Evolutionary conservation across 2,329 filamentous ascomycete genomes (phyloP).

Genomic region (Colletotrichum tofieldiae): DNA sequence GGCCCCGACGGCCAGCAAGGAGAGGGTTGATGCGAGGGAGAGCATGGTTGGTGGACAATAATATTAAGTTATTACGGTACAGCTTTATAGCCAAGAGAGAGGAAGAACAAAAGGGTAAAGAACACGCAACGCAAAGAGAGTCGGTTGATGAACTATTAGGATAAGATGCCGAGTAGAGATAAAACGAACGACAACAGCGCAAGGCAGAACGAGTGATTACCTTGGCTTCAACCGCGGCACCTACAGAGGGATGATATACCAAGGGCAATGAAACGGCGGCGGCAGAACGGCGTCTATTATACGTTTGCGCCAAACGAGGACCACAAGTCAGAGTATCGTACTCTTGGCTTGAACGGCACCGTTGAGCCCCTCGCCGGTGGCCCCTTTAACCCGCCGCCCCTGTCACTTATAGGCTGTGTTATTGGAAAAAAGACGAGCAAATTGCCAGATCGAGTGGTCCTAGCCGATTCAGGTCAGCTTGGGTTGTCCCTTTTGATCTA

Average conservation of each 20-base stretch:
- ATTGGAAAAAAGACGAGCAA: slow-evolving; percentile 16
- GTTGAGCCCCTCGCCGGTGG: neutral
- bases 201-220: slow-evolving; percentile 40
- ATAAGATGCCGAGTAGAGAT: neutral
- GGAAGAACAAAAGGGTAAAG: neutral
- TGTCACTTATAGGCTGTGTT: slow-evolving; percentile 11
- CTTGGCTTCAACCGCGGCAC: slow-evolving; percentile 31
- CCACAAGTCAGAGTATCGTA: neutral
- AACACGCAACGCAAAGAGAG: slow-evolving; percentile 8
- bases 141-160: slow-evolving; percentile 10
- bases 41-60: slow-evolving; percentile 17
- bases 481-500: slow-evolving; percentile 22
- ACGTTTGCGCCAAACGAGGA: neutral
- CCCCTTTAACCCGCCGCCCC: slow-evolving; percentile 14
- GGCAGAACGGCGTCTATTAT: slow-evolving; percentile 5
- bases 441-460: slow-evolving; percentile 29
- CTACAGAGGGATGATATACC: neutral
- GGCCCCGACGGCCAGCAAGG: slow-evolving; percentile 31
- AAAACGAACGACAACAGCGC: slow-evolving; percentile 29
- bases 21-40: slow-evolving; percentile 27
- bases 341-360: slow-evolving; percentile 3
- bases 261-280: neutral
- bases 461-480: slow-evolving; percentile 19
- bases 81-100: neutral
- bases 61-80: neutral